These are phyloP conservation scores for Onygenales sp. DNA, from an alignment of 2,329 filamentous ascomycete species.

Conservation along the genomic window DNA sequence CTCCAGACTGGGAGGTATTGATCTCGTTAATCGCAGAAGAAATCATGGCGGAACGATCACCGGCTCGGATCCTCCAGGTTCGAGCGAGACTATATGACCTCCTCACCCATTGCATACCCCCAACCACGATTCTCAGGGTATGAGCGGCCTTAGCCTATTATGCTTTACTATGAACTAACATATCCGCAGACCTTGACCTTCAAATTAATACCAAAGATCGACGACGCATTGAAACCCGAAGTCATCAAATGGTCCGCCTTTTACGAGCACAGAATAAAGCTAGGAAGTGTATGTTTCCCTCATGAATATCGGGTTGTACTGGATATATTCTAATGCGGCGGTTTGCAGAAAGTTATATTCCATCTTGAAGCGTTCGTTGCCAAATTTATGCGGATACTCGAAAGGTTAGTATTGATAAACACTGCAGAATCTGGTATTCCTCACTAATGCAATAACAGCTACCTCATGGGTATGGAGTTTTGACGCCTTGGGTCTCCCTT, in stretches of 20 bases:
- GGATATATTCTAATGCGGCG: not conserved
- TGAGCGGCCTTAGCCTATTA: not conserved
- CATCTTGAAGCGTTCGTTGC: constrained; percentile 97
- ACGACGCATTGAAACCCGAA: constrained; percentile 82
- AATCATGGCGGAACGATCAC: constrained; percentile 88
- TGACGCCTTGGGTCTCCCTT: not conserved
- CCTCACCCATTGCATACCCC: constrained; percentile 91
- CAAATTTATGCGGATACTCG: constrained; percentile 93
- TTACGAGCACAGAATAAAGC: constrained; percentile 89
- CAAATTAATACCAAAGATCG: constrained; percentile 77
- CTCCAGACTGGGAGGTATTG: constrained; percentile 92
- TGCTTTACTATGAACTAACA: not conserved
- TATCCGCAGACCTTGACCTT: constrained; percentile 65
- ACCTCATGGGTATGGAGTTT: constrained; percentile 14
- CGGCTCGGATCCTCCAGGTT: constrained; percentile 75
- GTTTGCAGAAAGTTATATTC: constrained; percentile 74
- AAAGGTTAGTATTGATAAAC: constrained; percentile 60
- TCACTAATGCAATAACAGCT: constrained; percentile 7
- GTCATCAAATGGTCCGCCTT: constrained; percentile 95
- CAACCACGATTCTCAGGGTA: constrained; percentile 82
- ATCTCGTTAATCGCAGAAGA: constrained; percentile 85
- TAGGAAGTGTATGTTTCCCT: constrained; percentile 51
- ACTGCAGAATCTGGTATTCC: not conserved
- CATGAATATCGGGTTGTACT: not conserved
- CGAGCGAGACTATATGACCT: constrained; percentile 94